phyloP scores from a whole-genome alignment of 768 basidiomycete species.

The Rhodotorula paludigena region DNA sequence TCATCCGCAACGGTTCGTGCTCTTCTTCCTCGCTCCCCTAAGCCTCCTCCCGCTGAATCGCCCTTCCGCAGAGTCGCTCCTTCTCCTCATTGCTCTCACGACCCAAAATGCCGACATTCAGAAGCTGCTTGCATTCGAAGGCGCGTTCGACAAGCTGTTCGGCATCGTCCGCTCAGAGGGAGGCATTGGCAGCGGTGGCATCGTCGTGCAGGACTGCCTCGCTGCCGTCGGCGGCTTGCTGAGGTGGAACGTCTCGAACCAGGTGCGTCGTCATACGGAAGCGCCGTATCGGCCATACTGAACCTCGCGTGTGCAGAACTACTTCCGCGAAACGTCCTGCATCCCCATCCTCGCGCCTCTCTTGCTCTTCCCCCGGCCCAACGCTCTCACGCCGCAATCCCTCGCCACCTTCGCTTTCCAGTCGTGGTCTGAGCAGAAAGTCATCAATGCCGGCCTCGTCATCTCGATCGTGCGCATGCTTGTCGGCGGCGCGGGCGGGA shows the following conservation, averaged over 20 bases:
- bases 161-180: constrained; percentile 79
- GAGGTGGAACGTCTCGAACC: constrained; percentile 89
- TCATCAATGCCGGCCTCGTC: constrained; percentile 70
- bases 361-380: constrained; percentile 53
- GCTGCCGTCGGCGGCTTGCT: constrained; percentile 78
- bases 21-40: constrained; percentile 7
- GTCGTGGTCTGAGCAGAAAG: constrained; percentile 91
- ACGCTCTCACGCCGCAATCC: constrained; percentile 68
- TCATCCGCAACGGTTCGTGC: constrained; percentile 72
- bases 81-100: constrained; percentile 72
- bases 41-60: constrained; percentile 38
- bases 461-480: constrained; percentile 82
- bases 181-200: constrained; percentile 76
- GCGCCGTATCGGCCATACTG: background rate
- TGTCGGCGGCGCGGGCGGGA: constrained; percentile 51
- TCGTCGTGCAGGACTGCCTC: constrained; percentile 78
- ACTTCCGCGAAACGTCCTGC: constrained; percentile 78
- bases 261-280: constrained; percentile 54
- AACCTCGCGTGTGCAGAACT: constrained; percentile 59
- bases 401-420: constrained; percentile 82
- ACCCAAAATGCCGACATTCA: constrained; percentile 85
- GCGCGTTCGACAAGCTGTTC: constrained; percentile 92
- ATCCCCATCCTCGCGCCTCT: constrained; percentile 64
- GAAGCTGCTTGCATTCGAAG: constrained; percentile 92
- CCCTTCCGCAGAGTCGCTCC: constrained; percentile 64